Evolutionary conservation across 495 filamentous ascomycete genomes (phyloP).

Genomic region (Pseudomonodictys pantanalensis): DNA sequence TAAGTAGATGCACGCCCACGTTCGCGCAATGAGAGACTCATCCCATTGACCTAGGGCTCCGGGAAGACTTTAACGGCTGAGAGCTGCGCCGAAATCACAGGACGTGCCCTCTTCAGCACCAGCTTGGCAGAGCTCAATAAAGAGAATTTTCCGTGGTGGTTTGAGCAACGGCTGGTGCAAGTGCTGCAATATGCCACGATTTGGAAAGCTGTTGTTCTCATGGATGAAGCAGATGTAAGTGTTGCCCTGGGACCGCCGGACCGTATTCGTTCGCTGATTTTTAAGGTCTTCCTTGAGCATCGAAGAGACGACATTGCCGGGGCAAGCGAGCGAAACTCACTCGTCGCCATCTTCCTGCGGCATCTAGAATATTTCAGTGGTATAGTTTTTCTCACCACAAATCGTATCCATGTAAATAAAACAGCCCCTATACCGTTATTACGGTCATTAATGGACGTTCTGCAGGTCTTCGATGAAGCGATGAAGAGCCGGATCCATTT

Average conservation of each 20-base stretch:
- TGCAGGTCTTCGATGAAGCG: slow-evolving; percentile 30
- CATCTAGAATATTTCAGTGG: slow-evolving; percentile 34
- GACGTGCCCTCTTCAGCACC: slow-evolving; percentile 6
- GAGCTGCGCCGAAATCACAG: slow-evolving; percentile 9
- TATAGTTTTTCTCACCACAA: slow-evolving; percentile 32
- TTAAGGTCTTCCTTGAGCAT: slow-evolving; percentile 28
- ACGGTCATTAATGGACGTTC: no score
- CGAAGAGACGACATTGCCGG: slow-evolving; percentile 19
- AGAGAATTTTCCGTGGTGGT: slow-evolving; percentile 7
- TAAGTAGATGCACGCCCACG: no score
- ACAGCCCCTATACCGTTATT: no score
- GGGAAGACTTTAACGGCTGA: slow-evolving; percentile 35
- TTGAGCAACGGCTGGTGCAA: slow-evolving; percentile 2
- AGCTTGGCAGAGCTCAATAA: slow-evolving; percentile 29
- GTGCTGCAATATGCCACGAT: slow-evolving; percentile 30
- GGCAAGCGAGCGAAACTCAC: slow-evolving; percentile 16
- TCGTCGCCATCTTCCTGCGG: slow-evolving; percentile 32
- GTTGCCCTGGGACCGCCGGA: no score
- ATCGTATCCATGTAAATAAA: slow-evolving; percentile 30
- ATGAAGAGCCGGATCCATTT: slow-evolving; percentile 41
- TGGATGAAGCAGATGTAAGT: slow-evolving; percentile 42
- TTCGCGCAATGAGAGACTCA: no score
- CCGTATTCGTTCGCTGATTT: no score
- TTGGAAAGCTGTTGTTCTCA: slow-evolving; percentile 38
- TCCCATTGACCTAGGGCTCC: no score